Base-by-base conservation (phyloP, 169 alveolate genomes). In the Plasmodium gaboni region DNA sequence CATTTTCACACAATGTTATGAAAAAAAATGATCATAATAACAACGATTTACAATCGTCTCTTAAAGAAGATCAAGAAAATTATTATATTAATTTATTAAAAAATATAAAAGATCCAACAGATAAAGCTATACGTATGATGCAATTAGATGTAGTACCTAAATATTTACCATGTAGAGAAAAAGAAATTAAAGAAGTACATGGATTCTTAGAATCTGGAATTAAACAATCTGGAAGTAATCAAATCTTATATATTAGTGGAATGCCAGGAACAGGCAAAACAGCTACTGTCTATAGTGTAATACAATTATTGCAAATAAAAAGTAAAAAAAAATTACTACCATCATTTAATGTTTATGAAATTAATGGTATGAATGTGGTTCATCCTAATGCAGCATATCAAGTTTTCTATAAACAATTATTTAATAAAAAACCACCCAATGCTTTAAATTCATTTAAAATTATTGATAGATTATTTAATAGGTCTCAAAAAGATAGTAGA, bases 211-310 rank as follows among this genome's bases (percentile, higher is more conserved):
- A 94, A 65, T 89, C 94, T 0, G 94, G 94, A 1, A 94, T 94
- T 26, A 74, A 90, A n/a, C 96, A 94, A 71, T 93, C 94, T 22
- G 96, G 96, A n/a, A 94, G 95, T 26, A 94, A 94, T 17, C 96
- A 94, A 65, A 76, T 94, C 6, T 63, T 94, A 26, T 94, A 93
- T 90, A 92, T 95, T 2, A 91, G 96, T 71, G 97, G 97, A 9
- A 94, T 95, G 74, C 97, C 97, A 13, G 97, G 97, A 10, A 95
- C 97, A 5, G 97, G 97, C 0, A 95, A 95, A 83, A 94, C 97
- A 42, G 96, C 93, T 28, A 95, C 97, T 0, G 96, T 95, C 10
- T 90, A 90, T 55, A 92, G 93, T 94, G 93, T 92, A 4, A 88
- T 93, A 4, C 89, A 89, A 61, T 70, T 73, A 44, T 60, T 78